Base-by-base conservation (phyloP, 495 filamentous ascomycete species). In the Xylaria nigripes region DNA sequence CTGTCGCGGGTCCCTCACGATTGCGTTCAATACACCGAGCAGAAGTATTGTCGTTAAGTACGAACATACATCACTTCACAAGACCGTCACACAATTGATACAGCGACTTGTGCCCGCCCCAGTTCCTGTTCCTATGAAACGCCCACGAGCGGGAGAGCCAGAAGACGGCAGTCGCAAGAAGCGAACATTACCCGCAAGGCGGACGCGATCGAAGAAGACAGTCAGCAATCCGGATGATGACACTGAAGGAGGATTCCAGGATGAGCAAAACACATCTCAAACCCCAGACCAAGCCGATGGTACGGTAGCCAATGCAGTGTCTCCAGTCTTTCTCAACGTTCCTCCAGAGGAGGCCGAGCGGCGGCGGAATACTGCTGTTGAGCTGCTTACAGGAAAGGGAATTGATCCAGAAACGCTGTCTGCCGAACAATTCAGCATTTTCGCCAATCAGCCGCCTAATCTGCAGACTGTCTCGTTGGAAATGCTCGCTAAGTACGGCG, bases 381-480 rank as follows among this genome's bases (percentile, higher is more conserved):
- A 68, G 5, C 64, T 76, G 0, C 73, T 76, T 9, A 50, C 9
- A 2, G 63, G 62, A 4, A 55, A 48, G 13, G 60, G 55, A 21
- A 61, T 76, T 21, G 71, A 76, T 41, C 73, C 72, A 2, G 45
- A 55, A 16, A 71, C 72, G 0, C 60, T 78, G 2, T 73, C 74
- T 0, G 27, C 62, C 4, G 73, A 78, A n/a, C 75, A 78, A 32
- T 76, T 78, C 42, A 72, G 59, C 42, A 78, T 76, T 18, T 76
- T 78, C 49, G 68, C 72, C 15, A 78, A 78, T 32, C 75, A 78
- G 55, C 69, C 72, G 0, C 71, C 73, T 1, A 65, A 70, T 9
- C 48, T 76, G 44, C 75, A 78, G 49, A 45, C 62, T n/a, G 65
- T 68, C 13, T 78, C 75, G 0, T 48, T 78, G 30, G 64, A 61